Evolutionary conservation across 306 rosid genomes (phyloP).

Genomic region (Comarum palustre): DNA sequence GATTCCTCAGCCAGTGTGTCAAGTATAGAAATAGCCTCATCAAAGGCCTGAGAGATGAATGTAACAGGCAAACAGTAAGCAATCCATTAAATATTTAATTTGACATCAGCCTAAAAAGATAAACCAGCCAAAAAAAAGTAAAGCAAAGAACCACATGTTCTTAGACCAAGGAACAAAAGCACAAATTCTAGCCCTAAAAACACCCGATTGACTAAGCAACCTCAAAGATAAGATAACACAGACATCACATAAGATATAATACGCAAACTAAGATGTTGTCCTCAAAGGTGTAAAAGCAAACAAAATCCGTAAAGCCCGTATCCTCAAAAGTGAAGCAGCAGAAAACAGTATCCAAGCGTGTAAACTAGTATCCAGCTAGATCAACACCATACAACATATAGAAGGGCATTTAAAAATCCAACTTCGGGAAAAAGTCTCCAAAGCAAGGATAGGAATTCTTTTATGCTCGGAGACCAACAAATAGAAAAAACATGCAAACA

Average conservation of each 20-base stretch:
- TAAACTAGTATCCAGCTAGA: background rate
- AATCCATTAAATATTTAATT: background rate
- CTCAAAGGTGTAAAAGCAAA: background rate
- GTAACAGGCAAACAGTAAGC: background rate
- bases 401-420: background rate
- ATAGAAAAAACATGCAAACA: background rate
- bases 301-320: background rate
- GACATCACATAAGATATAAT: background rate
- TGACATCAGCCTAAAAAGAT: background rate
- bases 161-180: background rate
- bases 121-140: background rate
- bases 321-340: background rate
- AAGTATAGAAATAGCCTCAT: constrained; percentile 89
- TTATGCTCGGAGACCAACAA: background rate
- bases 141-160: background rate
- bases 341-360: background rate
- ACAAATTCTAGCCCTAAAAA: background rate
- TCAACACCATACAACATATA: background rate
- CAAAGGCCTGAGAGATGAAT: constrained; percentile 62
- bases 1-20: constrained; percentile 95
- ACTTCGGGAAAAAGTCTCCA: background rate
- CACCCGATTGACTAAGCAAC: background rate
- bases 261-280: background rate
- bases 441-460: background rate
- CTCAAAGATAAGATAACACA: background rate